Base-by-base conservation (phyloP, 2,329 filamentous ascomycete genomes). In the Hymenoscyphus scutula region DNA sequence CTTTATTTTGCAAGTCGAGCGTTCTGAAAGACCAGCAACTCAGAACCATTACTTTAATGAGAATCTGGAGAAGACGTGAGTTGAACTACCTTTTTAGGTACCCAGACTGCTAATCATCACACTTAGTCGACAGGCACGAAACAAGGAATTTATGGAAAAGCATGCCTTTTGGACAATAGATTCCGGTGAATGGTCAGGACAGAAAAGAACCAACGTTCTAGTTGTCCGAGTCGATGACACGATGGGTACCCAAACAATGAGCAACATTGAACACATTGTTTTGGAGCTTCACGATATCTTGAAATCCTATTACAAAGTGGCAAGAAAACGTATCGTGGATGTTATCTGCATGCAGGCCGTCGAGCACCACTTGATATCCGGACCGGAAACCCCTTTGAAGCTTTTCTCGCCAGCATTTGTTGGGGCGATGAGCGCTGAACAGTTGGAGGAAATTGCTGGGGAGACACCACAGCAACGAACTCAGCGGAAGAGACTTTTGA, bases 271-370 rank as follows among this genome's bases (percentile, higher is more conserved):
- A 4, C 73, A 79, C 48, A 73, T 74, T 0, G 67, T 78, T 3
- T 76, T 82, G 37, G 79, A 86, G 7, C 80, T 89, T 5, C 84
- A 88, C 59, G 82, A 89, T 63, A 81, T 83, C 1, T 76, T 91
- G 0, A 72, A 78, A 41, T 78, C 81, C 0, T 90, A 87, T 73
- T 90, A 91, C 75, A 79, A 82, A 27, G 81, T 89, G 1, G 79
- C 85, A 0, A 77, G 77, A 15, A 83, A 82, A 68, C 81, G 85
- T 0, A 88, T 90, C 62, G 80, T 89, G 1, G 48, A 68, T 63
- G 23, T 41, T 67, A 25, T 55, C 56, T 60, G 62, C n/a, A 45
- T 63, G 37, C 61, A 60, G 53, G 57, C 3, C 1, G 27, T 23
- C 5, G 56, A 60, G 0, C 19, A 51, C 11, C 29, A 45, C 13